Conservation (phyloP, 1,139 yeast species). For the Pneumocystis jirovecii region DNA sequence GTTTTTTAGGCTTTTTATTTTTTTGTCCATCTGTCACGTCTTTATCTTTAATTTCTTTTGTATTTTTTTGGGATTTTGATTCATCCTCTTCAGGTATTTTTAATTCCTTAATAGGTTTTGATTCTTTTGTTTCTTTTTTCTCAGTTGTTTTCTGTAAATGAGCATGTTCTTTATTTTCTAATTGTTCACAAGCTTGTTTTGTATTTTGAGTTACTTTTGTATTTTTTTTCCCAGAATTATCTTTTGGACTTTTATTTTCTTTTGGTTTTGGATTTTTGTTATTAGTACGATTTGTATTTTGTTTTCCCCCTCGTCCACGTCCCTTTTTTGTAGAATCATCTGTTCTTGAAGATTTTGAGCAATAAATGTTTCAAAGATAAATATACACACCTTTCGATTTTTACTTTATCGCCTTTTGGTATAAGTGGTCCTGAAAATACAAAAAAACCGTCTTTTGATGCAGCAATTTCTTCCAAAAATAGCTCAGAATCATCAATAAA, state of each 20-base stretch:
- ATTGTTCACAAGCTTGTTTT: background rate
- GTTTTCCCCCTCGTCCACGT: conserved; percentile 7
- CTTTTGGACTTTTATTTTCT: background rate
- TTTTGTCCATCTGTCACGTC: background rate
- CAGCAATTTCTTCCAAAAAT: conserved; percentile 82
- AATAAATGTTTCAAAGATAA: background rate
- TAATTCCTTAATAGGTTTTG: conserved; percentile 2
- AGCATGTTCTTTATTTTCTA: background rate
- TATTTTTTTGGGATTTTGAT: conserved; percentile 5
- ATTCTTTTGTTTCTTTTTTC: conserved; percentile 10
- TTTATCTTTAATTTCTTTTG: conserved; percentile 1
- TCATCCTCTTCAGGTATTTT: conserved; percentile 10
- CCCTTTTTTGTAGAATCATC: conserved; percentile 6
- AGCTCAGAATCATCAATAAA: conserved; percentile 91
- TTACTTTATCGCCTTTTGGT: conserved; percentile 39
- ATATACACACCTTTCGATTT: conserved; percentile 14
- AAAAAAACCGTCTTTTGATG: conserved; percentile 89
- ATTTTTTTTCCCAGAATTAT: background rate
- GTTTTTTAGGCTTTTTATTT: background rate
- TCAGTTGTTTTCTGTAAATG: conserved; percentile 5
- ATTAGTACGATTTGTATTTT: conserved; percentile 8
- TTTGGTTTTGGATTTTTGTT: conserved; percentile 1
- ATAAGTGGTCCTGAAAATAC: conserved; percentile 89
- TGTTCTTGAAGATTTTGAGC: conserved; percentile 1
- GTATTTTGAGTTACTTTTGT: background rate